Conservation (phyloP, 495 filamentous ascomycete species). For the Bathelium albidoporum region DNA sequence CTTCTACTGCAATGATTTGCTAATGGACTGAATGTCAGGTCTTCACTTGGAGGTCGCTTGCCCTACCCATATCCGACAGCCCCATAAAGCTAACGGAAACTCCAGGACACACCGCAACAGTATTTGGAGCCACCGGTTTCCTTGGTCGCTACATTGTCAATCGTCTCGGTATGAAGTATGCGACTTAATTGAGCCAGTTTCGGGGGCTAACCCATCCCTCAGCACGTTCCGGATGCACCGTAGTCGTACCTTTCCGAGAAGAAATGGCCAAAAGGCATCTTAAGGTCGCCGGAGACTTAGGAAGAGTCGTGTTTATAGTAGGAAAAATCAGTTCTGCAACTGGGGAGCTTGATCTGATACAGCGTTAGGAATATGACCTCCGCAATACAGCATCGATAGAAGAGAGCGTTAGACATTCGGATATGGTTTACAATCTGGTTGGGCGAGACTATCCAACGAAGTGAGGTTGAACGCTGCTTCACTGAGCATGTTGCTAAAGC, state of each 20-base stretch:
- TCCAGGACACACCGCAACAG: constrained; percentile 82
- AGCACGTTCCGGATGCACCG: constrained; percentile 87
- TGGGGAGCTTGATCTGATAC: not conserved
- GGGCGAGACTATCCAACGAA: constrained; percentile 94
- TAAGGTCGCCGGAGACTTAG: constrained; percentile 89
- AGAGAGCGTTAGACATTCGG: constrained; percentile 90
- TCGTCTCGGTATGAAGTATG: constrained; percentile 55
- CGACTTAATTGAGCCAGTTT: not conserved
- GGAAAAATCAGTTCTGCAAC: not conserved
- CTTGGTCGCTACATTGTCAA: constrained; percentile 97
- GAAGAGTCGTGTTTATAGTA: constrained; percentile 77
- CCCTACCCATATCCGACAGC: constrained; percentile 10
- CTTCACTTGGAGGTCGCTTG: constrained; percentile 61
- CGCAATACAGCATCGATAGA: constrained; percentile 93
- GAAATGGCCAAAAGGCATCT: constrained; percentile 96
- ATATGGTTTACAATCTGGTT: constrained; percentile 92
- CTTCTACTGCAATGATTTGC: constrained; percentile 2
- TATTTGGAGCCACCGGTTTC: constrained; percentile 95
- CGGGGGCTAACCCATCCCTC: constrained; percentile 10
- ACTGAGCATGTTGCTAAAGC: not conserved
- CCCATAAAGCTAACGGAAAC: constrained; percentile 6
- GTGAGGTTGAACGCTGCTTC: constrained; percentile 37
- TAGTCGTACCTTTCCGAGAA: constrained; percentile 88
- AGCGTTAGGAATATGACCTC: constrained; percentile 71
- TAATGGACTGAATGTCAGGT: constrained; percentile 38